Base-by-base conservation (phyloP, 768 basidiomycete species). In the Pleurotus tuoliensis region DNA sequence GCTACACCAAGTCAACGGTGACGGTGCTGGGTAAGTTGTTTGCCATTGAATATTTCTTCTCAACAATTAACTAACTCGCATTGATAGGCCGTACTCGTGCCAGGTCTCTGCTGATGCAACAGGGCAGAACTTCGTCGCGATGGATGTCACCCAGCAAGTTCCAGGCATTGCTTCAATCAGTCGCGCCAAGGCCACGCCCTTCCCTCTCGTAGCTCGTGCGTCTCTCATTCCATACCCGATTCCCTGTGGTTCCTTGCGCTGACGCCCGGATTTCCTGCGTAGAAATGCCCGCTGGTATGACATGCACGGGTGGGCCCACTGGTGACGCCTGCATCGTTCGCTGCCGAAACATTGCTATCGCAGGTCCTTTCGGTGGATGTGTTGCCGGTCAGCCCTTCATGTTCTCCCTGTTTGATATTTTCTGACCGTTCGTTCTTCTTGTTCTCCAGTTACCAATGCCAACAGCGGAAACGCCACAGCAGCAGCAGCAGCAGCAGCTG, bases 301-400 rank as follows among this genome's bases (percentile, higher is more conserved):
- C 54, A n/a, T 75, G 75, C 62, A 59, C 66, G 3, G 74, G 74
- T 20, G 74, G 74, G 37, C 20, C 60, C 3, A 44, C 58, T 22
- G 56, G 58, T 3, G 59, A 68, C 59, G 64, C 66, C 15, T 76
- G 75, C 62, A 62, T 76, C 41, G 67, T 67, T 45, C 67, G 73
- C 9, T 66, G 75, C 59, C 68, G 58, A 25, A 75, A 73, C 40
- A 67, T 68, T 12, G 69, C 69, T 25, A 58, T 57, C 41, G 68
- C 68, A 8, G 68, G 68, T n/a, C 68, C 68, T n/a, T 70, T 70
- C 57, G 68, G 68, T 12, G 65, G 68, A 15, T 69, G 68, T 44
- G 63, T 63, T 34, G 68, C 66, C 11, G 63, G 51, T 40, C 8
- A 18, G 18, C 13, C 9, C 16, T 9, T 18, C 38, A 1, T 61